These are phyloP conservation scores for Fusarium buxicola DNA, from an alignment of 2,329 filamentous ascomycete genomes.

Conservation along the genomic window DNA sequence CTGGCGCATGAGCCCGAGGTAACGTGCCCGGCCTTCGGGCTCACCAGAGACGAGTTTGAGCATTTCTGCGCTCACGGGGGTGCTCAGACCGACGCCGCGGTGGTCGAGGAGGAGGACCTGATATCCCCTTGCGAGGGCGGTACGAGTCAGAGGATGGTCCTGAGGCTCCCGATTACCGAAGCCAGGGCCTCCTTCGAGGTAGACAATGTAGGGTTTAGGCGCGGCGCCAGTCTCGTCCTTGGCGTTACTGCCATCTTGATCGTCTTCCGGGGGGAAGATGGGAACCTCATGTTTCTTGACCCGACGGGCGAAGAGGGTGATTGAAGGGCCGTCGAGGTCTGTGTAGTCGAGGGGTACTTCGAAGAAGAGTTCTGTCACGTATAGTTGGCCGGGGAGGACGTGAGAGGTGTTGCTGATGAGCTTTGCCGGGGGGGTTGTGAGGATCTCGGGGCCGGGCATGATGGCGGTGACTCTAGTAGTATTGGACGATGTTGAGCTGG, in stretches of 20 bases:
- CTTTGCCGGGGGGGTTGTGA: slow-evolving; percentile 52
- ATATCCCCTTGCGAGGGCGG: slow-evolving; percentile 82
- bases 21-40: slow-evolving; percentile 77
- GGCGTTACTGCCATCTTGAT: slow-evolving; percentile 15
- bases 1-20: slow-evolving; percentile 86
- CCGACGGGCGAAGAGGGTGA: slow-evolving; percentile 83
- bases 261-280: slow-evolving; percentile 60
- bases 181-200: slow-evolving; percentile 88
- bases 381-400: slow-evolving; percentile 71
- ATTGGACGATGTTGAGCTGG: slow-evolving; percentile 17
- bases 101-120: slow-evolving; percentile 91
- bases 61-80: slow-evolving; percentile 79
- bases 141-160: slow-evolving; percentile 75
- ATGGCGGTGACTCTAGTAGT: slow-evolving; percentile 9
- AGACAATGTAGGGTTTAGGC: slow-evolving; percentile 72
- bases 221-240: slow-evolving; percentile 38
- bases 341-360: slow-evolving; percentile 85
- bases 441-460: slow-evolving; percentile 29
- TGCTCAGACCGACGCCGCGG: slow-evolving; percentile 87
- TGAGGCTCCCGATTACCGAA: slow-evolving; percentile 81
- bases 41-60: slow-evolving; percentile 69
- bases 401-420: slow-evolving; percentile 58
- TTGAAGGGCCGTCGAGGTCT: slow-evolving; percentile 67
- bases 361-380: slow-evolving; percentile 86
- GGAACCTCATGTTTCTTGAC: slow-evolving; percentile 74